phyloP scores from a whole-genome alignment of 768 basidiomycete species.

The Amanita rubescens region DNA sequence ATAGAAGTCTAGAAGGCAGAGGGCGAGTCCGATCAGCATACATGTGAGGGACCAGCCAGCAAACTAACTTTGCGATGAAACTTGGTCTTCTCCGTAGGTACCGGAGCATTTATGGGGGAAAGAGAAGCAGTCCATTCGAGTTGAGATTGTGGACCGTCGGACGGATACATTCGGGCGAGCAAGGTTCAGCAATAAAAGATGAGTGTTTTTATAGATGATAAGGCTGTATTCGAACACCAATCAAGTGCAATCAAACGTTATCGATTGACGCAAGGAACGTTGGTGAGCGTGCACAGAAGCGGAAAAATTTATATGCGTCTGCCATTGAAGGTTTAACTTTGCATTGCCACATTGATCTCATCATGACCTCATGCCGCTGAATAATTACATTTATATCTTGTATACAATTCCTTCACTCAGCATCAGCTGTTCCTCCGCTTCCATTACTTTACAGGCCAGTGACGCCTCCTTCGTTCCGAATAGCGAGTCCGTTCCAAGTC shows the following conservation, averaged over 20 bases:
- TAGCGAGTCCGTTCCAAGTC: slow-evolving; percentile 54
- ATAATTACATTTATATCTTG: slow-evolving; percentile 37
- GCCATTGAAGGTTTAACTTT: too few relatives aligned
- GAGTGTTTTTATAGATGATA: slow-evolving; percentile 3
- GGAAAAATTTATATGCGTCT: not conserved
- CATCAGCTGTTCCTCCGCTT: slow-evolving; percentile 77
- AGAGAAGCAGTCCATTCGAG: slow-evolving; percentile 90
- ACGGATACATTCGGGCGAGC: slow-evolving; percentile 39
- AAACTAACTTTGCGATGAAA: slow-evolving; percentile 78
- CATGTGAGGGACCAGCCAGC: slow-evolving; percentile 6
- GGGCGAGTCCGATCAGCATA: slow-evolving; percentile 6
- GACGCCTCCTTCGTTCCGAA: slow-evolving; percentile 83
- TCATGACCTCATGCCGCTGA: not conserved
- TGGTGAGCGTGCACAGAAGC: too few relatives aligned
- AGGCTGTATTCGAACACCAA: slow-evolving; percentile 9
- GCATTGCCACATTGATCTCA: not conserved
- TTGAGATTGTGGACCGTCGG: slow-evolving; percentile 65
- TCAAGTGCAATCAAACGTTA: slow-evolving; percentile 11
- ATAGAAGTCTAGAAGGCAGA: slow-evolving; percentile 71
- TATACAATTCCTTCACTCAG: slow-evolving; percentile 82
- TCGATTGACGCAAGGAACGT: slow-evolving; percentile 18
- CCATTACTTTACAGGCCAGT: slow-evolving; percentile 67
- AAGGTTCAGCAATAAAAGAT: slow-evolving; percentile 9
- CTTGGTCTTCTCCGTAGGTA: slow-evolving; percentile 74
- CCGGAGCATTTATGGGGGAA: slow-evolving; percentile 62